phyloP scores from a whole-genome alignment of 177 flowering plant species.

The Vitis hybrid region DNA sequence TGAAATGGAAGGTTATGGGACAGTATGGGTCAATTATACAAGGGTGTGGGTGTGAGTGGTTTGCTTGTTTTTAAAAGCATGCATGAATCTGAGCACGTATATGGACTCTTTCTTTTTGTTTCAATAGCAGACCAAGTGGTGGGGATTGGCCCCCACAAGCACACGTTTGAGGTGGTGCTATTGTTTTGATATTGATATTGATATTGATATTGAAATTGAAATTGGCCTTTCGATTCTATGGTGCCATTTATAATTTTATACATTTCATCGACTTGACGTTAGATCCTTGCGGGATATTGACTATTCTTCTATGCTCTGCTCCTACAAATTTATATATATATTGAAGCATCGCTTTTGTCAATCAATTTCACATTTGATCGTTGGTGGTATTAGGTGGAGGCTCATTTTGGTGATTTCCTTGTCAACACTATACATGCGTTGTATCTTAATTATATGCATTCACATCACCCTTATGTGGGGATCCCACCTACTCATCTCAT shows the following conservation, averaged over 20 bases:
- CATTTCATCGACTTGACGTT: conserved; percentile 12
- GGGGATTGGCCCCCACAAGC: background rate
- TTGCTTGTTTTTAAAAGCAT: conserved; percentile 19
- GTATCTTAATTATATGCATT: background rate
- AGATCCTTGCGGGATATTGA: conserved; percentile 20
- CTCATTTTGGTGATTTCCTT: conserved; percentile 7
- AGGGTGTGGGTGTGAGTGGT: background rate
- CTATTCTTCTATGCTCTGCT: background rate
- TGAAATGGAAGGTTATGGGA: background rate
- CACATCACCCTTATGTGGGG: background rate
- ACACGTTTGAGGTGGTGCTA: background rate
- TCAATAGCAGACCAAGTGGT: conserved; percentile 9
- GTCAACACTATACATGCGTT: background rate
- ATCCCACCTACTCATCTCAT: too few relatives aligned
- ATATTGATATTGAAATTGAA: too few relatives aligned
- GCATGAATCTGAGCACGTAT: conserved; percentile 30
- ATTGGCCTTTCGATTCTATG: too few relatives aligned
- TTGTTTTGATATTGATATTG: too few relatives aligned
- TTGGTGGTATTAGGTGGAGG: conserved; percentile 17
- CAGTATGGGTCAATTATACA: conserved; percentile 9
- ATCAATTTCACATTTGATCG: background rate
- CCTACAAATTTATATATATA: background rate
- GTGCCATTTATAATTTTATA: too few relatives aligned
- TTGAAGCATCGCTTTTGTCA: conserved; percentile 8
- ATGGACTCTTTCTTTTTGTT: conserved; percentile 6